These are phyloP conservation scores for Colletotrichum gloeosporioides DNA, from an alignment of 2,329 filamentous ascomycete species.

Conservation along the genomic window DNA sequence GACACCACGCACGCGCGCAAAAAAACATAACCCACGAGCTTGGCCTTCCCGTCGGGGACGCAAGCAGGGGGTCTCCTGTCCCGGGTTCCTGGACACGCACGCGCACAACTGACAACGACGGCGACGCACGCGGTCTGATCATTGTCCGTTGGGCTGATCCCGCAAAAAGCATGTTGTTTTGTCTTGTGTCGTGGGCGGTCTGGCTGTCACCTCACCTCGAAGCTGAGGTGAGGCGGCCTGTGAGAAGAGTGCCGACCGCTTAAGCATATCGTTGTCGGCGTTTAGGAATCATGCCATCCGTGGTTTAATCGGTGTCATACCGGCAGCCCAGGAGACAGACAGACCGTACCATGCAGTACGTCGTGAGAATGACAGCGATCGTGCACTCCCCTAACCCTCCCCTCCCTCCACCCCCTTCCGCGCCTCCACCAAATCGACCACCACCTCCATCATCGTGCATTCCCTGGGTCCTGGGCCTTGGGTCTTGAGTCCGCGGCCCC, in stretches of 20 bases:
- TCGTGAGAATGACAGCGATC: not conserved
- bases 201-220: not conserved
- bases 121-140: not conserved
- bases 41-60: not conserved
- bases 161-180: not conserved
- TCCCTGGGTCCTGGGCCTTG: not conserved
- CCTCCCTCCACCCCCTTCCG: no score
- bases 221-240: not conserved
- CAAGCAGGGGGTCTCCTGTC: not conserved
- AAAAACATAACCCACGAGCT: not conserved
- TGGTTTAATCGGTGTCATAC: not conserved
- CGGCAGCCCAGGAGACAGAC: not conserved
- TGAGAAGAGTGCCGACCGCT: not conserved
- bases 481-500: not conserved
- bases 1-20: not conserved
- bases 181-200: not conserved
- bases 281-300: not conserved
- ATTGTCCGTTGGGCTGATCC: not conserved
- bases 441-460: not conserved
- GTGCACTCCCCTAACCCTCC: not conserved
- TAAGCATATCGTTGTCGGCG: not conserved
- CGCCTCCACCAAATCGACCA: not conserved
- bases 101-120: not conserved
- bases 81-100: not conserved
- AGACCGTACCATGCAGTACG: not conserved